A percentile compares a stretch with the other conserved stretches of the same genome.
Evolutionary conservation across 257 asterid genomes (phyloP).

Genomic region (Solanum clarkiae): DNA sequence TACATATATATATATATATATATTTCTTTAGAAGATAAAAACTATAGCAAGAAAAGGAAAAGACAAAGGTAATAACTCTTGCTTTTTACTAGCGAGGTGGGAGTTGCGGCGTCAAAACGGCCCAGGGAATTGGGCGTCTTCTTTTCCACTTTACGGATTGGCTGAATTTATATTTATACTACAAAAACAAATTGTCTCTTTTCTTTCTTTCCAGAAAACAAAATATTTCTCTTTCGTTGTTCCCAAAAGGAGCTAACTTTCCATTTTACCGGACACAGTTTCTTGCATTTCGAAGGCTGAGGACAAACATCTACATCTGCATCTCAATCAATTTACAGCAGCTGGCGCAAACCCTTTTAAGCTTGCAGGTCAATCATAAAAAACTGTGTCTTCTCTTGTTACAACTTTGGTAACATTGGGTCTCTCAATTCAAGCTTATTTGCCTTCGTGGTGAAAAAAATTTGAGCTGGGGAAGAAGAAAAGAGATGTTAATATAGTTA

Average conservation of each 20-base stretch:
- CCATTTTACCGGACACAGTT: background rate
- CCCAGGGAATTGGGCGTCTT: background rate
- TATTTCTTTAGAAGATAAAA: background rate
- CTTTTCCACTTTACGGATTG: background rate
- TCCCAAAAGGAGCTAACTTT: background rate
- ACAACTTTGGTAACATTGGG: background rate
- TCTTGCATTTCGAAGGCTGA: background rate
- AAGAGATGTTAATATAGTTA: background rate
- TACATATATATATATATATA: too few species aligned
- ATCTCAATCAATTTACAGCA: background rate
- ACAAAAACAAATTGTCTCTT: background rate
- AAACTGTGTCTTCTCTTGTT: background rate
- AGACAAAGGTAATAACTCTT: background rate
- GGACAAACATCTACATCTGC: background rate
- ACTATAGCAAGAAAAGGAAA: background rate
- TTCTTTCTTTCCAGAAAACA: background rate
- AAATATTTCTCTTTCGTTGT: background rate
- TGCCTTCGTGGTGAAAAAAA: background rate
- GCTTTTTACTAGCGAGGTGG: background rate
- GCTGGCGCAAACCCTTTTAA: background rate
- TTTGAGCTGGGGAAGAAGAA: background rate
- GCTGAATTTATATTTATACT: background rate
- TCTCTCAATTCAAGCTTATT: background rate
- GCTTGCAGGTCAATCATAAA: background rate
- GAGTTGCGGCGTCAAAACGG: background rate